Percentiles rank a stretch among this genome's conserved stretches.
Conservation (phyloP, 768 basidiomycete species). For the Lactarius trivialis region DNA sequence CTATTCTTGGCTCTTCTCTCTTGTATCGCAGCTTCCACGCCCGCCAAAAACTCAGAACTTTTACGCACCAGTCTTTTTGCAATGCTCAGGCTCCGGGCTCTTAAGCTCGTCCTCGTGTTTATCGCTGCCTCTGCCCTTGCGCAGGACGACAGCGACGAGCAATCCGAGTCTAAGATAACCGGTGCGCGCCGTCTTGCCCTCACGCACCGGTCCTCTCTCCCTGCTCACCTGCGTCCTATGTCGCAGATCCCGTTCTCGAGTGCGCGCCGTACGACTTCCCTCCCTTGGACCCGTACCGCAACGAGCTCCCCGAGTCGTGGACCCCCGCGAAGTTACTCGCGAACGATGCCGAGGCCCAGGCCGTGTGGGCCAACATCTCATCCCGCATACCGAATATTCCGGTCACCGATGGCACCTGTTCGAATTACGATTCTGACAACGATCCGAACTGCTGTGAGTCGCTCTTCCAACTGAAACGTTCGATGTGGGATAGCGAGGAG, state of each 20-base stretch:
- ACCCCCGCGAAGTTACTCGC: slow-evolving; percentile 15
- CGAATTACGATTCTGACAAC: slow-evolving; percentile 12
- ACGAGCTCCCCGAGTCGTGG: slow-evolving; percentile 15
- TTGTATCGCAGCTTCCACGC: not conserved
- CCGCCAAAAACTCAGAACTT: not conserved
- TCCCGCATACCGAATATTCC: slow-evolving; percentile 42
- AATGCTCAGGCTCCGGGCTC: not conserved
- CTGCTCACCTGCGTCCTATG: not conserved
- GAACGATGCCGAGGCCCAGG: slow-evolving; percentile 20
- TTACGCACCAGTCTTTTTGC: not conserved
- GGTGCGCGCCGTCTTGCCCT: not conserved
- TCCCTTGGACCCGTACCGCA: not conserved
- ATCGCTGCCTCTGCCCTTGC: slow-evolving; percentile 3
- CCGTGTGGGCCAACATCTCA: slow-evolving; percentile 40
- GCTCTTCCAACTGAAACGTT: not conserved
- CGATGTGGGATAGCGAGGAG: not conserved
- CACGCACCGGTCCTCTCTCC: not conserved
- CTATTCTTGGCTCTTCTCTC: too few relatives aligned
- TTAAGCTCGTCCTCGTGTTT: not conserved
- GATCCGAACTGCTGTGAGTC: slow-evolving; percentile 22
- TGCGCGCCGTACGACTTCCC: slow-evolving; percentile 20
- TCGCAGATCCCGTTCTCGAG: slow-evolving; percentile 13
- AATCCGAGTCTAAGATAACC: slow-evolving; percentile 16
- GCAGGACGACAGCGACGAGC: slow-evolving; percentile 15
- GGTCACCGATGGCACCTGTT: not conserved